phyloP scores from a whole-genome alignment of 1,284 basidiomycete genomes.

The Heterobasidion irregulare region DNA sequence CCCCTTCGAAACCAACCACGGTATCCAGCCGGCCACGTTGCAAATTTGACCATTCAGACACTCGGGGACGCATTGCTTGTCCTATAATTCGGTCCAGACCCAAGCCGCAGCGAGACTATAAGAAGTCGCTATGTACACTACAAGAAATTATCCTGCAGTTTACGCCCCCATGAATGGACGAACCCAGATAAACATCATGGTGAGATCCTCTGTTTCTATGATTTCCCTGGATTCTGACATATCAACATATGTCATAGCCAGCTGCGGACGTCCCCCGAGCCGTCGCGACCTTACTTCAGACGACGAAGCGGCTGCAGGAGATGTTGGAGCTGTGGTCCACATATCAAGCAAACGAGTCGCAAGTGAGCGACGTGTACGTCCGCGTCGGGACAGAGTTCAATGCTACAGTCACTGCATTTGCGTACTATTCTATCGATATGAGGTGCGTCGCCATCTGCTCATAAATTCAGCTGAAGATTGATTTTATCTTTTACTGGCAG shows the following conservation, averaged over 20 bases:
- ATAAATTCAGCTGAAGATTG: neutral
- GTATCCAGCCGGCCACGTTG: neutral
- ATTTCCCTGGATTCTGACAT: neutral
- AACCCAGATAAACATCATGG: slow-evolving; percentile 10
- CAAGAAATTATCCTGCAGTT: neutral
- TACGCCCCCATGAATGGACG: slow-evolving; percentile 9
- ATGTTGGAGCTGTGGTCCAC: slow-evolving; percentile 72
- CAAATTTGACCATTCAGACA: neutral
- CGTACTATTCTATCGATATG: slow-evolving; percentile 71
- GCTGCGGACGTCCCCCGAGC: slow-evolving; percentile 45
- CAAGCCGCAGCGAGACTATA: neutral
- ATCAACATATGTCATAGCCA: neutral
- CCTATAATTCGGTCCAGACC: neutral
- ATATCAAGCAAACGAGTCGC: slow-evolving; percentile 56
- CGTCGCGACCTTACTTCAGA: slow-evolving; percentile 79
- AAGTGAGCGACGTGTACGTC: slow-evolving; percentile 92
- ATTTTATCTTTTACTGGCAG: slow-evolving; percentile 29
- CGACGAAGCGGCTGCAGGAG: slow-evolving; percentile 84
- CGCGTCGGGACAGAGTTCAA: slow-evolving; percentile 93
- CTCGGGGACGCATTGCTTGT: neutral
- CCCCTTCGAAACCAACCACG: neutral
- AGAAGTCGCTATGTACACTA: neutral
- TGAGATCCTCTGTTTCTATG: slow-evolving; percentile 1
- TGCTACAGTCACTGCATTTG: slow-evolving; percentile 74
- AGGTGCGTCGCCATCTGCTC: slow-evolving; percentile 40